A percentile compares a stretch with the other conserved stretches of the same genome.
phyloP scores from a whole-genome alignment of 2,329 filamentous ascomycete species.

The Epicoccum nigrum region DNA sequence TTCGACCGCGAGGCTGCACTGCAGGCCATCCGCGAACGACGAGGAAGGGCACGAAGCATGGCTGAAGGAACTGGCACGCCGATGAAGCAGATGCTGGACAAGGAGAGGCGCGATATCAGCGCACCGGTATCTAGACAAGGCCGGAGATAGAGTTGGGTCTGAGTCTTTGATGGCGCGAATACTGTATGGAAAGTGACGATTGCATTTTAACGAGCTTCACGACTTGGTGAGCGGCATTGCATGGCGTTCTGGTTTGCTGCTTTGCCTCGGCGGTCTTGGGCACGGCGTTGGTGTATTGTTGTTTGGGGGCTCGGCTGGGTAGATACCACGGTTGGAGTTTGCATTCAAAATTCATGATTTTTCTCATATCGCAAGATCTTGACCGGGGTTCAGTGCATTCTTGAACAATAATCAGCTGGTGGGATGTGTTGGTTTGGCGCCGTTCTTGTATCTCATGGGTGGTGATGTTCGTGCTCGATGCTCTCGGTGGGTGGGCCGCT shows the following conservation, averaged over 20 bases:
- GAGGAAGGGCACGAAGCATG: constrained; percentile 73
- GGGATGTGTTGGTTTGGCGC: not conserved
- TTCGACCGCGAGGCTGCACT: constrained; percentile 73
- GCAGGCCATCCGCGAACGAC: constrained; percentile 73
- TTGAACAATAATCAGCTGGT: not conserved
- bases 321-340: constrained; percentile 33
- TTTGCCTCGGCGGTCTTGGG: constrained; percentile 8
- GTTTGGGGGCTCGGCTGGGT: constrained; percentile 21
- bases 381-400: no score
- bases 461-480: not conserved
- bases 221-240: constrained; percentile 41
- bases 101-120: constrained; percentile 54
- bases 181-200: constrained; percentile 1
- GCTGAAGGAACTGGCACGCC: constrained; percentile 68
- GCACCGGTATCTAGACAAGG: constrained; percentile 47
- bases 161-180: not conserved
- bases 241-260: constrained; percentile 35
- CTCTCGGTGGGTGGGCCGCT: not conserved
- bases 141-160: constrained; percentile 26
- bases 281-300: constrained; percentile 10
- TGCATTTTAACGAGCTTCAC: constrained; percentile 17
- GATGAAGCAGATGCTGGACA: constrained; percentile 62
- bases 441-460: not conserved
- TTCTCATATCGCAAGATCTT: no score
- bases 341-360: not conserved